These are phyloP conservation scores for Entamoeba invadens DNA, from an alignment of 208 protist species.

Conservation along the genomic window DNA sequence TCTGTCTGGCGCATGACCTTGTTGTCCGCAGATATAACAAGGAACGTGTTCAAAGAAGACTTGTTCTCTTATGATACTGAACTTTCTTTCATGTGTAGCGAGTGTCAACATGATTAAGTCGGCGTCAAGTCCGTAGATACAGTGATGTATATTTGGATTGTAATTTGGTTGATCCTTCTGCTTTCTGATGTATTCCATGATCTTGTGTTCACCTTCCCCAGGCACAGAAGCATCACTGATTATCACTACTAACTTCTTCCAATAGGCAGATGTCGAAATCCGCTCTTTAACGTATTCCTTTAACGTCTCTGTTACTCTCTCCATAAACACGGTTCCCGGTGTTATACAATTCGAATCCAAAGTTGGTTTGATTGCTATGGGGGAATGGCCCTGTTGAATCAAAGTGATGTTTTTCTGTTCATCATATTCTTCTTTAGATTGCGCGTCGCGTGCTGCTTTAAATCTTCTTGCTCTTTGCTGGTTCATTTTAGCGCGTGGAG, in stretches of 20 bases:
- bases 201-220: slow-evolving; percentile 81
- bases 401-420: neutral
- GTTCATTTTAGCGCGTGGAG: slow-evolving; percentile 38
- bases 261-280: neutral
- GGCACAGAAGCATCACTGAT: slow-evolving; percentile 52
- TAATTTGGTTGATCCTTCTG: neutral
- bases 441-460: slow-evolving; percentile 5
- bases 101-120: slow-evolving; percentile 94
- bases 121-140: slow-evolving; percentile 81
- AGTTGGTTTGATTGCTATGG: neutral
- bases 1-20: neutral
- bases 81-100: slow-evolving; percentile 87
- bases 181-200: slow-evolving; percentile 68
- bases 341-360: slow-evolving; percentile 25
- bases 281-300: neutral
- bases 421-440: neutral
- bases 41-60: neutral
- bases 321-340: slow-evolving; percentile 28
- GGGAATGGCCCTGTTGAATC: neutral
- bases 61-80: slow-evolving; percentile 79
- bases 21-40: neutral
- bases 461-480: slow-evolving; percentile 33
- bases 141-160: slow-evolving; percentile 8
- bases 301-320: neutral
- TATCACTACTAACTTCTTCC: neutral